Conservation (phyloP, 2,329 filamentous ascomycete genomes). For the Botrytis sinoallii region DNA sequence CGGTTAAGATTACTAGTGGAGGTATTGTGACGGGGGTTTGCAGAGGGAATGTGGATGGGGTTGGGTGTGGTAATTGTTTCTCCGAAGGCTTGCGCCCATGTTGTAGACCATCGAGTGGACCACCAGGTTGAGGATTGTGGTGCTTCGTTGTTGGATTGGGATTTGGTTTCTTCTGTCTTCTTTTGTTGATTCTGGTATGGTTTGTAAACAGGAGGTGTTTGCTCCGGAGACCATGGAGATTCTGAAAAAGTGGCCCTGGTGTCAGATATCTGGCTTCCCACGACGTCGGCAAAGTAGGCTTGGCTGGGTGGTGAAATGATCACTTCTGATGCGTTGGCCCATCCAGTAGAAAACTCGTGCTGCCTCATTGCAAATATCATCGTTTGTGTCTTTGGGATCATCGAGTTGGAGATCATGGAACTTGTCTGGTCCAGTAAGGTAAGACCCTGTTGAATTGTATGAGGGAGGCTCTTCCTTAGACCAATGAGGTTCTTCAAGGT, state of each 20-base stretch:
- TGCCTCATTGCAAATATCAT: neutral
- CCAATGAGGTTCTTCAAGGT: neutral
- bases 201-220: neutral
- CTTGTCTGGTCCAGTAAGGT: neutral
- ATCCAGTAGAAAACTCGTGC: neutral
- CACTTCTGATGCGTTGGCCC: neutral
- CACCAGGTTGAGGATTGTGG: neutral
- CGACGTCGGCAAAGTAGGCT: neutral
- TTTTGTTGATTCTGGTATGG: neutral
- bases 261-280: fast-evolving
- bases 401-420: neutral
- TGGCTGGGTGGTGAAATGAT: neutral
- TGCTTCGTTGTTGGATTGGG: neutral
- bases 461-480: neutral
- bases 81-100: neutral
- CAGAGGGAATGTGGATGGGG: neutral
- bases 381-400: neutral
- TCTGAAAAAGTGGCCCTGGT: neutral
- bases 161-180: neutral
- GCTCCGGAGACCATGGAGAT: neutral
- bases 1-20: neutral
- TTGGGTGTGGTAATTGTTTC: neutral
- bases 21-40: neutral
- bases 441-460: neutral
- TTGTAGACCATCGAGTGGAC: neutral